Evolutionary conservation across 2,329 filamentous ascomycete species (phyloP), one percentile per base, ranked within the genome.

Genomic region (Stromatinia cepivora): DNA sequence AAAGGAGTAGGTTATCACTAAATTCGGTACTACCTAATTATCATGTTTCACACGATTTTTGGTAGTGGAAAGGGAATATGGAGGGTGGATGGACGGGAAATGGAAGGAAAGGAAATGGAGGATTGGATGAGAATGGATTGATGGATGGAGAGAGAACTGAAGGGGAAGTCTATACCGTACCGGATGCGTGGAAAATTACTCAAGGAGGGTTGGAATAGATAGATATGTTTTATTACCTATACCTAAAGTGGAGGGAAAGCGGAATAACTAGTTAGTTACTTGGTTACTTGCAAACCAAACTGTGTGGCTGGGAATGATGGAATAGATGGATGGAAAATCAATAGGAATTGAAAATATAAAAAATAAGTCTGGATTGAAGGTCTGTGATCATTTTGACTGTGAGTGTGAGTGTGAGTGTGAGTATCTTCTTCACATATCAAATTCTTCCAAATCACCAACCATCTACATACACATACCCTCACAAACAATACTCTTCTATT

Each of bases 191-290:
- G 54, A 31, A 22, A n/a, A 36, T 13, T 36, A 36, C 11, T 15
- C 20, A 4, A 22, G 56, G 25, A 39, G n/a, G 13, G 36, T 15
- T 25, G n/a, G 56, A n/a, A 25, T 39, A 34, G 56, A 36, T 42
- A 34, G 34, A n/a, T 36, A 22, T 22, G 15, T 13, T 25, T 13
- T 25, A 39, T 22, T 58, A 25, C 45, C n/a, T 42, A 59, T 45
- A 59, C 22, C 25, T 57, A 36, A 31, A 13, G 15, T 57, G 10
- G 22, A 15, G 22, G 17, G 54, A 36, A 15, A 36, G 31, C 36
- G 31, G 54, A n/a, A 36, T 57, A 20, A 57, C 54, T 57, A 57
- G 36, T 57, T 57, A n/a, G 54, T 57, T n/a, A 57, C 31, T 56
- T 57, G 31, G 20, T 34, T 57, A n/a, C 54, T 3, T 57, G 36